Evolutionary conservation across 2,329 filamentous ascomycete genomes (phyloP).

Genomic region (Septoria petroselini): DNA sequence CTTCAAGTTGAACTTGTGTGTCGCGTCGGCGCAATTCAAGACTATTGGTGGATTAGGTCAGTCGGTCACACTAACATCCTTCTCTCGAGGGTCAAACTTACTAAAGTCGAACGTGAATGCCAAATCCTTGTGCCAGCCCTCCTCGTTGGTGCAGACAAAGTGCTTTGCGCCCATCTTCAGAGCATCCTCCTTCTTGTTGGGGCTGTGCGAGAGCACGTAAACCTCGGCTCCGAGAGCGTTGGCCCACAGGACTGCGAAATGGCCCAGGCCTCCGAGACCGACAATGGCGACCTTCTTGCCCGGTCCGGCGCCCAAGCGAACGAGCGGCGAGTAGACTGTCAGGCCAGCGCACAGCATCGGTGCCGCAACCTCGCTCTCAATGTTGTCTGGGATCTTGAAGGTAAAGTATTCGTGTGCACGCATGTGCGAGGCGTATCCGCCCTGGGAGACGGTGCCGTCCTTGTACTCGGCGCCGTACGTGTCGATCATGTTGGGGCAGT

Average conservation of each 20-base stretch:
- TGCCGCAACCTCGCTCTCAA: slow-evolving; percentile 60
- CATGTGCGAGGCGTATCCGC: slow-evolving; percentile 66
- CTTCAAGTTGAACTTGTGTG: slow-evolving; percentile 60
- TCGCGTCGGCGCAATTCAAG: slow-evolving; percentile 65
- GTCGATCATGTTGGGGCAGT: slow-evolving; percentile 51
- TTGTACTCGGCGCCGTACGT: slow-evolving; percentile 51
- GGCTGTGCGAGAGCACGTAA: slow-evolving; percentile 59
- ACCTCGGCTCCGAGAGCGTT: slow-evolving; percentile 59
- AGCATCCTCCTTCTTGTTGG: slow-evolving; percentile 59
- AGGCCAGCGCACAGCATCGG: slow-evolving; percentile 79
- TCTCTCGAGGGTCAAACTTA: background rate
- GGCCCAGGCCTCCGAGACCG: slow-evolving; percentile 46
- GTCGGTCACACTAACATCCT: background rate
- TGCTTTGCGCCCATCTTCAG: slow-evolving; percentile 59
- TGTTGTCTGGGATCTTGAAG: slow-evolving; percentile 71
- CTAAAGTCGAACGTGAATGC: slow-evolving; percentile 66
- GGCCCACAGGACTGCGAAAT: slow-evolving; percentile 51
- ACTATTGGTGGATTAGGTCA: background rate
- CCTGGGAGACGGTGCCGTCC: slow-evolving; percentile 62
- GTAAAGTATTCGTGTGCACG: slow-evolving; percentile 73
- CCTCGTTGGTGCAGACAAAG: slow-evolving; percentile 57
- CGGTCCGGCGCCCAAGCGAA: slow-evolving; percentile 69
- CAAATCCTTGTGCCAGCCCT: slow-evolving; percentile 57
- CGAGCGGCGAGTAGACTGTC: slow-evolving; percentile 74
- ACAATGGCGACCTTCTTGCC: slow-evolving; percentile 60